Base-by-base conservation (phyloP, 176 grass and related monocot genomes). In the Oryza glumipatula region DNA sequence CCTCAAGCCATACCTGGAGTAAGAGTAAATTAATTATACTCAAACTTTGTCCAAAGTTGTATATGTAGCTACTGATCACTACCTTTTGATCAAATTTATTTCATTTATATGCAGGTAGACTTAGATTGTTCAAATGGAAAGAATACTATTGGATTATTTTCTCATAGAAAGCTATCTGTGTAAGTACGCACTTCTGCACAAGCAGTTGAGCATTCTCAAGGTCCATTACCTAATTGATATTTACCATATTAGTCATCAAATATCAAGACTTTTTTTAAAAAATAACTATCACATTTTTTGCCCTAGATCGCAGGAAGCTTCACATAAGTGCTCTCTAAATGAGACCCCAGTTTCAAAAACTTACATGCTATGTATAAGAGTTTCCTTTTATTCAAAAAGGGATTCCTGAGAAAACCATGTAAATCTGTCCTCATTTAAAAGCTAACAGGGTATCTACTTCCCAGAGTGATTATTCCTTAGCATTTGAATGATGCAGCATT, bases 71-170 rank as follows among this genome's bases (percentile, higher is more conserved):
- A 51, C 28, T 23, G 58, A 64, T 65, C 6, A 9, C 1, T 32
- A 89, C n/a, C 58, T 14, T 22, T 74, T 56, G 11, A 82, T 78
- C 52, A 58, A 21, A 58, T 8, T 21, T 58, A 58, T 21, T 58
- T 58, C 17, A 17, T 58, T 1, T 38, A 26, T 26, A 35, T 87
- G 65, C 80, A 94, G 92, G 83, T 94, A 63, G 92, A 94, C 72
- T 89, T 94, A 80, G 92, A 94, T 17, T 94, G 89, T 56, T 78
- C 87, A 47, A 91, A 94, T 82, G 89, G 89, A 9, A 77, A 73
- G 44, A 94, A 86, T 78, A 89, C 89, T 71, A 91, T 92, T 82
- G 89, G 89, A 44, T 76, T 94, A 38, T 94, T 94, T 60, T 85
- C 89, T 39, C 92, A 92, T 64, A 92, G 77, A 70, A 94, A 92